Conservation (phyloP, 1,284 basidiomycete genomes). For the Caloboletus firmus region DNA sequence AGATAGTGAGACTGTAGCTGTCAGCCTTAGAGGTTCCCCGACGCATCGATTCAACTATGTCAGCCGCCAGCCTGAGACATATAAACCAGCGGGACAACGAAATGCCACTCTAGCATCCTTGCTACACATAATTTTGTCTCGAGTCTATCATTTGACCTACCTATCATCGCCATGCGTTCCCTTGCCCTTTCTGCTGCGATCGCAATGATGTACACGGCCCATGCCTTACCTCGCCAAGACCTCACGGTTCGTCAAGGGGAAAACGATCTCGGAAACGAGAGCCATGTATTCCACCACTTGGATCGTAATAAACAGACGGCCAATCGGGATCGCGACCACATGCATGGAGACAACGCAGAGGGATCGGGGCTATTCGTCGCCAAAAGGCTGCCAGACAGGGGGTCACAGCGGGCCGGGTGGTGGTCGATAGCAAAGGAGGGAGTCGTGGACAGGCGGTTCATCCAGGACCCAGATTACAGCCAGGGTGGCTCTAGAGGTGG, state of each 20-base stretch:
- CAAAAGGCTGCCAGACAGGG: neutral
- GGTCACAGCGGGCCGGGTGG: neutral
- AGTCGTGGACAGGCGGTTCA: slow-evolving; percentile 17
- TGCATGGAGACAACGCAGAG: neutral
- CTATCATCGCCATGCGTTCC: slow-evolving; percentile 28
- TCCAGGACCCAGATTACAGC: slow-evolving; percentile 33
- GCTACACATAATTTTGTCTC: neutral
- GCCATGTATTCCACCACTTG: slow-evolving; percentile 32
- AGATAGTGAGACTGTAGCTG: neutral
- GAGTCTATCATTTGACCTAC: slow-evolving; percentile 9
- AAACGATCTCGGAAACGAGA: slow-evolving; percentile 24
- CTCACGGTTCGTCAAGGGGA: slow-evolving; percentile 18
- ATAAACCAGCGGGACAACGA: slow-evolving; percentile 18
- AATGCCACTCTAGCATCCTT: neutral
- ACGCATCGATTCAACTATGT: slow-evolving; percentile 8
- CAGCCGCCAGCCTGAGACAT: slow-evolving; percentile 27
- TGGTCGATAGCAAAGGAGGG: neutral
- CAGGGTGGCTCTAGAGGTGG: slow-evolving; percentile 10
- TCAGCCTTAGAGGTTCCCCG: slow-evolving; percentile 16
- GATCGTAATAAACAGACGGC: slow-evolving; percentile 34
- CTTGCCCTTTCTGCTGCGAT: slow-evolving; percentile 28
- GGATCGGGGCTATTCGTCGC: neutral
- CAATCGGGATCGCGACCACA: slow-evolving; percentile 11
- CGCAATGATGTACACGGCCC: slow-evolving; percentile 19
- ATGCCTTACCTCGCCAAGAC: slow-evolving; percentile 27